phyloP scores from a whole-genome alignment of 2,329 filamentous ascomycete species.

The Aspergillus carbonarius region DNA sequence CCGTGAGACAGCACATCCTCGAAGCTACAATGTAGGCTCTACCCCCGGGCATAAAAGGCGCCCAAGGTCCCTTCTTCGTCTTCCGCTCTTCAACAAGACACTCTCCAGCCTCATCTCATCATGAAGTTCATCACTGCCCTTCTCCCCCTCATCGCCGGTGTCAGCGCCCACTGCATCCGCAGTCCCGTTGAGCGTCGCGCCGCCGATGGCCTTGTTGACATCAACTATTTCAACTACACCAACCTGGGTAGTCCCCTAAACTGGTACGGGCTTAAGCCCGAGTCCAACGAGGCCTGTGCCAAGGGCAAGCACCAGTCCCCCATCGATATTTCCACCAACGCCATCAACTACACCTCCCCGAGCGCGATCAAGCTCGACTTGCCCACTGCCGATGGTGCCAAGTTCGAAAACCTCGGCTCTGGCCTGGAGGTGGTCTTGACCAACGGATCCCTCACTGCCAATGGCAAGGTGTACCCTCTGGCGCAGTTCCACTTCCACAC shows the following conservation, averaged over 20 bases:
- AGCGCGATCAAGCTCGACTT: constrained; percentile 24
- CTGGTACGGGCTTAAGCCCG: constrained; percentile 50
- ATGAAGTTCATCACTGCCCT: neutral
- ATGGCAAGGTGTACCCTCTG: neutral
- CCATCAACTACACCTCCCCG: constrained; percentile 18
- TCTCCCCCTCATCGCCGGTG: neutral
- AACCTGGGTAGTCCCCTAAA: constrained; percentile 50
- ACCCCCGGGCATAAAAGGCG: too few species aligned
- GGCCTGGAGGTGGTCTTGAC: constrained; percentile 54
- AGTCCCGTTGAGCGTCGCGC: neutral
- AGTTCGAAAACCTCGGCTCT: constrained; percentile 49
- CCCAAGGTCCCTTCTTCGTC: too few species aligned
- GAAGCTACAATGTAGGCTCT: too few species aligned
- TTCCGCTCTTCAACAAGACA: too few species aligned
- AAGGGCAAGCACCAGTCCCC: constrained; percentile 55
- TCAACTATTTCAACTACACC: constrained; percentile 2
- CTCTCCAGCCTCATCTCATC: too few species aligned
- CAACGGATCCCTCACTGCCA: constrained; percentile 45
- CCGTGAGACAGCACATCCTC: too few species aligned
- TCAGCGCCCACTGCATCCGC: neutral
- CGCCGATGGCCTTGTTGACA: neutral
- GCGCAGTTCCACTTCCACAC: constrained; percentile 21
- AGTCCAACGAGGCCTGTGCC: constrained; percentile 49
- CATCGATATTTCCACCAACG: constrained; percentile 49
- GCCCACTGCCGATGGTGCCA: constrained; percentile 18